Evolutionary conservation across 176 grass and related monocot species (phyloP), one percentile per base, ranked within the genome.

Genomic region (Avena insularis): DNA sequence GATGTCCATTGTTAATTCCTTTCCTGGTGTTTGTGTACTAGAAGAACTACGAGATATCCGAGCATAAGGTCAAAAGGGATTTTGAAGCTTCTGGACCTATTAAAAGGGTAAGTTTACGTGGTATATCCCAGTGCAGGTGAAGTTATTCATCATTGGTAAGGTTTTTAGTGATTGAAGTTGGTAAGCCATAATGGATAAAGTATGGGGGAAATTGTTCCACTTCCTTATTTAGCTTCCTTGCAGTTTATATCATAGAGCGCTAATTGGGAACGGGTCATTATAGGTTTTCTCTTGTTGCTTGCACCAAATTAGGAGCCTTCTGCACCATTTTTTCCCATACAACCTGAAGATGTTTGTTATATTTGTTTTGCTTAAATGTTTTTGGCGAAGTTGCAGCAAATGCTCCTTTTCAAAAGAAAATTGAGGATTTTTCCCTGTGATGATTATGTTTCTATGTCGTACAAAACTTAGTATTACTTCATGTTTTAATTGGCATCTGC

Each of bases 81-180:
- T 96, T 96, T 86, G 94, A 96, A 90, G 82, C 89, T 86, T 96
- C 93, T 87, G 94, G 94, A 40, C 89, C 94, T 72, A 92, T 93
- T 86, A 96, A 96, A 90, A 88, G 89, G 94, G 91, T 93, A 93
- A 92, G 94, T 96, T 29, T 78, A 79, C 40, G 49, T 64, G 80
- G 80, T 55, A 79, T 79, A 79, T 74, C 38, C 65, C 83, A 82
- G 81, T 85, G 63, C 82, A 91, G 91, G 87, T 86, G 70, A 83
- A 83, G 74, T 84, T 92, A 84, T 90, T 88, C 64, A 57, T 77
- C 79, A 87, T 87, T 84, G 91, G 81, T 92, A 93, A 95, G 88
- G 80, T 81, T 53, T 91, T 75, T 9, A 66, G 12, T 86, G 80
- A 64, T 79, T 79, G 0, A 77, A 53, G 35, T 40, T 62, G 76